Conservation (phyloP, 805 yeast genomes). For the Myxozyma lipomycoides region DNA sequence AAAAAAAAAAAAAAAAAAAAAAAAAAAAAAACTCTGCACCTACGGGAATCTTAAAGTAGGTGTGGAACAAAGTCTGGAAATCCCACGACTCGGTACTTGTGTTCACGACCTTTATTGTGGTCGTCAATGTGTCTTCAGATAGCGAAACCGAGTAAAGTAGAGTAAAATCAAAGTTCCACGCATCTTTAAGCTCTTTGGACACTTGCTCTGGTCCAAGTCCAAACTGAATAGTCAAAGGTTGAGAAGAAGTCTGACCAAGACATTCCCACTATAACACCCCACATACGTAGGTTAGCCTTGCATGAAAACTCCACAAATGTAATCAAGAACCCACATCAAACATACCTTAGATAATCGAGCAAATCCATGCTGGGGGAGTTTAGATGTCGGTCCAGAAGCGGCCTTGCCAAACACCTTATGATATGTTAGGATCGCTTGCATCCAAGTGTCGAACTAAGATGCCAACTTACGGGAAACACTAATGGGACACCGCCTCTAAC, state of each 20-base stretch:
- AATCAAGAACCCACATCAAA: no score
- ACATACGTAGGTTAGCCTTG: neutral
- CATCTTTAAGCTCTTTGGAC: constrained; percentile 51
- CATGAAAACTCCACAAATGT: no score
- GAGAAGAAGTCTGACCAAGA: constrained; percentile 71
- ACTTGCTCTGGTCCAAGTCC: constrained; percentile 86
- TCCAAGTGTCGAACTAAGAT: neutral
- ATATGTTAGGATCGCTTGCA: neutral
- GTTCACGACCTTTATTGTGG: constrained; percentile 73
- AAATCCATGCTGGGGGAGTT: constrained; percentile 93
- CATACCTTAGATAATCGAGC: constrained; percentile 66
- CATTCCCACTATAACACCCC: constrained; percentile 66
- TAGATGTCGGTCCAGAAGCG: constrained; percentile 52
- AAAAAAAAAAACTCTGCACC: no score
- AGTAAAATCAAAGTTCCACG: constrained; percentile 74
- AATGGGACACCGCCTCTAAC: constrained; percentile 97
- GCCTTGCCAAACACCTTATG: constrained; percentile 55
- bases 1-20: neutral
- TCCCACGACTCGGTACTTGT: constrained; percentile 62
- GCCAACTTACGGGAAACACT: constrained; percentile 67
- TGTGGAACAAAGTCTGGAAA: constrained; percentile 94
- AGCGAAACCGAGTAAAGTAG: constrained; percentile 66
- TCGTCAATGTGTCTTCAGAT: constrained; percentile 54
- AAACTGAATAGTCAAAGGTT: constrained; percentile 79
- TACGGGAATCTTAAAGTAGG: constrained; percentile 61